Conservation (phyloP, 768 basidiomycete genomes). For the Pisolithus orientalis region DNA sequence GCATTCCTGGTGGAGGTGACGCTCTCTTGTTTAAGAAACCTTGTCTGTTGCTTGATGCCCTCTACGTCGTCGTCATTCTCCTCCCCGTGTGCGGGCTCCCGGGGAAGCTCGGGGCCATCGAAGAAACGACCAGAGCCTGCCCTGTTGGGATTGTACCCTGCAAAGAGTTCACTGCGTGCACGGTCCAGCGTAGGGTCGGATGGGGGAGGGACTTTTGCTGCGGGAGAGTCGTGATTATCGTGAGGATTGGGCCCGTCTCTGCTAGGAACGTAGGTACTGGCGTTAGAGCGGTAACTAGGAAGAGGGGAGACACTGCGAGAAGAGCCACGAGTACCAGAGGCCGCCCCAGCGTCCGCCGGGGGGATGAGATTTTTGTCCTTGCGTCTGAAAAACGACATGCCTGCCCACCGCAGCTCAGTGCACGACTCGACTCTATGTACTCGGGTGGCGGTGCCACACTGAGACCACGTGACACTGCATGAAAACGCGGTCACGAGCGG, state of each 20-base stretch:
- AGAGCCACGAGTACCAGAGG: conserved; percentile 21
- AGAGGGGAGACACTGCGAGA: conserved; percentile 32
- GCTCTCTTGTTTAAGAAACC: conserved; percentile 86
- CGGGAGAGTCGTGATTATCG: conserved; percentile 20
- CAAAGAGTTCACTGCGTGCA: conserved; percentile 69
- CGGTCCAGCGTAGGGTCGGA: conserved; percentile 42
- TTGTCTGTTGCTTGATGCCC: conserved; percentile 90
- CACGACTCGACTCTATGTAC: no score
- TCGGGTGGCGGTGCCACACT: background rate
- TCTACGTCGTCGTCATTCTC: conserved; percentile 87
- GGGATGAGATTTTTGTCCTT: conserved; percentile 64
- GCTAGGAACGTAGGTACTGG: conserved; percentile 63
- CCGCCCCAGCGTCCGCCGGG: conserved; percentile 42
- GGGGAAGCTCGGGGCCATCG: conserved; percentile 48
- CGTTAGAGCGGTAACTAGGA: conserved; percentile 43
- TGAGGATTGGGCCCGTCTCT: conserved; percentile 55
- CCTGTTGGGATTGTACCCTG: conserved; percentile 63
- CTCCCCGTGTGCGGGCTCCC: conserved; percentile 52
- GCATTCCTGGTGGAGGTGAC: conserved; percentile 89
- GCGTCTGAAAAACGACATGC: conserved; percentile 46
- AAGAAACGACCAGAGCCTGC: conserved; percentile 60
- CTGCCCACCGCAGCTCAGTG: background rate
- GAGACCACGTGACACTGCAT: no score
- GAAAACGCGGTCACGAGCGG: no score
- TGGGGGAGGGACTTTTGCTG: conserved; percentile 3